These are phyloP conservation scores for Geotrichum bryndzae DNA, from an alignment of 1,139 yeast species.

Conservation along the genomic window DNA sequence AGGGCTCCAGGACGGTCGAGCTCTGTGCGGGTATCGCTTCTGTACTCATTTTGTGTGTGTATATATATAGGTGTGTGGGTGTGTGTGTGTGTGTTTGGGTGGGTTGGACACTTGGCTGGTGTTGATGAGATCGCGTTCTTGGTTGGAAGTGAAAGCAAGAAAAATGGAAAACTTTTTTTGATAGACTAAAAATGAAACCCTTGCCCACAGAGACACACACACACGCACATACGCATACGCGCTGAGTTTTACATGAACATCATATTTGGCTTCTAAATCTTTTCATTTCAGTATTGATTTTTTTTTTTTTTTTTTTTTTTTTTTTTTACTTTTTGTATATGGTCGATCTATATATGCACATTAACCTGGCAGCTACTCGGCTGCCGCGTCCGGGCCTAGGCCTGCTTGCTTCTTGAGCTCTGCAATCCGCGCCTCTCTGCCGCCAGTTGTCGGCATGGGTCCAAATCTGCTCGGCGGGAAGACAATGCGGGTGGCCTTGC, in stretches of 20 bases:
- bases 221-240: too few relatives aligned
- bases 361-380: not conserved
- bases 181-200: constrained; percentile 1
- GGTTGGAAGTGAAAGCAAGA: not conserved
- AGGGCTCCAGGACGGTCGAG: constrained; percentile 50
- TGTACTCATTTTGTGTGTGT: constrained; percentile 10
- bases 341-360: not conserved
- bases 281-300: too few relatives aligned
- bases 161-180: not conserved
- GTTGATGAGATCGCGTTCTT: not conserved
- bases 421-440: constrained; percentile 30
- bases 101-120: not conserved
- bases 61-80: not conserved
- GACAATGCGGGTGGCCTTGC: constrained; percentile 58
- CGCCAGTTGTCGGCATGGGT: constrained; percentile 26
- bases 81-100: not conserved
- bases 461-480: constrained; percentile 61
- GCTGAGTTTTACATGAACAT: not conserved
- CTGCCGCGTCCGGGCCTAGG: not conserved
- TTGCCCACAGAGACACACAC: not conserved
- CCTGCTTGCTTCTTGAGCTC: constrained; percentile 13
- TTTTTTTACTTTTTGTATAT: not conserved
- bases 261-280: not conserved
- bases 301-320: too few relatives aligned
- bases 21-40: constrained; percentile 1